phyloP scores from a whole-genome alignment of 2,329 filamentous ascomycete genomes.

The Colletotrichum sp. region DNA sequence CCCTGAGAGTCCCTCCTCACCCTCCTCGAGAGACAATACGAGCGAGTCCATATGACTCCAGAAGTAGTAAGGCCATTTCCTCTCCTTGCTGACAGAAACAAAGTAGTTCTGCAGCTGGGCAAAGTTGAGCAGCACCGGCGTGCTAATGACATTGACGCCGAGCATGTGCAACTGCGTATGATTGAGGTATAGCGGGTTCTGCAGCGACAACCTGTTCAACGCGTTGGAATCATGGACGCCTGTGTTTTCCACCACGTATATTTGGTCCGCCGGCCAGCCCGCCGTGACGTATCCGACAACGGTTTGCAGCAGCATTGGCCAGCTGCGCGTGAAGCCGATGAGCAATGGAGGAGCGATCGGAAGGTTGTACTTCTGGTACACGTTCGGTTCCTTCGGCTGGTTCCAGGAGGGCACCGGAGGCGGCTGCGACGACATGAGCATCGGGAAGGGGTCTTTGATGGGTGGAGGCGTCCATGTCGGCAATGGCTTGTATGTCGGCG shows the following conservation, averaged over 20 bases:
- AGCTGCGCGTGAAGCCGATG: slow-evolving; percentile 63
- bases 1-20: slow-evolving; percentile 23
- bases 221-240: slow-evolving; percentile 59
- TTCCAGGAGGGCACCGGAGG: slow-evolving; percentile 53
- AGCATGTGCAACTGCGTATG: slow-evolving; percentile 52
- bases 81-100: slow-evolving; percentile 46
- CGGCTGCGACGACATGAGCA: slow-evolving; percentile 36
- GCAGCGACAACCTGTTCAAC: slow-evolving; percentile 47
- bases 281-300: slow-evolving; percentile 63
- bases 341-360: slow-evolving; percentile 53
- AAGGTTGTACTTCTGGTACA: slow-evolving; percentile 43
- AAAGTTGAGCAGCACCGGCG: slow-evolving; percentile 57
- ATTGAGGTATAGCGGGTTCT: slow-evolving; percentile 63
- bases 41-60: slow-evolving; percentile 62
- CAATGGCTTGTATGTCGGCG: slow-evolving; percentile 6
- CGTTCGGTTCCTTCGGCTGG: slow-evolving; percentile 32
- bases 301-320: slow-evolving; percentile 59
- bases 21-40: slow-evolving; percentile 45
- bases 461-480: slow-evolving; percentile 35
- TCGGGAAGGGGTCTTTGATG: slow-evolving; percentile 47
- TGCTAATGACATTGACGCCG: slow-evolving; percentile 55
- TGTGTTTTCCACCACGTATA: slow-evolving; percentile 65
- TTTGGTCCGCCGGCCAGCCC: slow-evolving; percentile 62
- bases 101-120: slow-evolving; percentile 62
- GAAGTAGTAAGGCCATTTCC: slow-evolving; percentile 55